Evolutionary conservation across 139 green algal genomes (phyloP).

Genomic region (Asterochloris erici): DNA sequence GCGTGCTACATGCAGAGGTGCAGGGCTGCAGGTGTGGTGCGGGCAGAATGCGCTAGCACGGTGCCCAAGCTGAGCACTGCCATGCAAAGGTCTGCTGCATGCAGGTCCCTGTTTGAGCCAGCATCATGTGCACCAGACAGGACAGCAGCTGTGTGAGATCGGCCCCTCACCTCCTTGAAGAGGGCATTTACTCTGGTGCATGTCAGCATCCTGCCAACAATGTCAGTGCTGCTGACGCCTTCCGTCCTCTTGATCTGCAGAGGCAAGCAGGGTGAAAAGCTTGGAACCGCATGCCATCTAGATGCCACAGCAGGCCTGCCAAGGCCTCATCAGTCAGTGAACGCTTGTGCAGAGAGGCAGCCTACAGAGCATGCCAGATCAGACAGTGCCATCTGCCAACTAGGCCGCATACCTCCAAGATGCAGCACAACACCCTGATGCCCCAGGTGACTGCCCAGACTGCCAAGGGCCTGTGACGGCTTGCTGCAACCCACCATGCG

Average conservation of each 20-base stretch:
- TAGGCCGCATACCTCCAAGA: neutral
- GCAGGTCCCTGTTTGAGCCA: too few species aligned
- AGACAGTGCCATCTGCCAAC: neutral
- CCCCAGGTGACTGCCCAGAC: neutral
- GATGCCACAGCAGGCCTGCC: neutral
- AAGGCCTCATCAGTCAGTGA: too few species aligned
- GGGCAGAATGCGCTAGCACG: too few species aligned
- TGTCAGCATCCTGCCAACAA: constrained; percentile 96
- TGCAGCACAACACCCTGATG: neutral
- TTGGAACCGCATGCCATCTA: neutral
- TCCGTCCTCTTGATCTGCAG: constrained; percentile 95
- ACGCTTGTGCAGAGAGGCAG: neutral
- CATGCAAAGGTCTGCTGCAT: too few species aligned
- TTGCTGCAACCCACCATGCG: constrained; percentile 2
- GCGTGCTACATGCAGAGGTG: too few species aligned
- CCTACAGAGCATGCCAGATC: neutral
- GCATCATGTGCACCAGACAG: too few species aligned
- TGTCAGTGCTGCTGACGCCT: constrained; percentile 97
- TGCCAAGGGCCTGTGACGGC: neutral
- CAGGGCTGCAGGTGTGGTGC: too few species aligned
- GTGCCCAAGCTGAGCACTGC: too few species aligned
- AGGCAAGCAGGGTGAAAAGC: too few species aligned
- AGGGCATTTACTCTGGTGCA: constrained; percentile 73
- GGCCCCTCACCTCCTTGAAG: constrained; percentile 26
- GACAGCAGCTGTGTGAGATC: too few species aligned